Base-by-base conservation (phyloP, 2,329 filamentous ascomycete species). In the Epichloe sibirici region DNA sequence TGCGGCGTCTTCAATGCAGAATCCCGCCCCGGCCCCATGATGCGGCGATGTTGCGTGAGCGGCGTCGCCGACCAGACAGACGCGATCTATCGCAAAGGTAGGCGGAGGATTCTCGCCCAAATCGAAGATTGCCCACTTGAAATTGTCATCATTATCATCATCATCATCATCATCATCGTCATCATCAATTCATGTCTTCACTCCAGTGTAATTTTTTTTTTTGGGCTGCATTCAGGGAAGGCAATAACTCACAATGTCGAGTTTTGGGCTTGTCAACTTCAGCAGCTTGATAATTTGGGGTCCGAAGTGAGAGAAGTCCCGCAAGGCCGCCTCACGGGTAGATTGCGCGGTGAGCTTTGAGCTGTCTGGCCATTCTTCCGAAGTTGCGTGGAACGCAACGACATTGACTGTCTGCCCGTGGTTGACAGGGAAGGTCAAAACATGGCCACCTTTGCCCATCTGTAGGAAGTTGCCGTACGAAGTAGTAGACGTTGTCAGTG, bases 51-150 rank as follows among this genome's bases (percentile, higher is more conserved):
- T 50, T 13, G 53, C 53, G 34, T 55, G 51, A 4, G 53, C 53
- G 34, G 53, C 53, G 51, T 55, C 53, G 45, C 53, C 53, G 11
- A 55, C 50, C 17, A 55, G 53, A 45, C 51, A 53, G 15, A 49
- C 53, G 39, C 46, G 37, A 2, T 39, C 51, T 12, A 38, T 42
- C 1, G 43, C 38, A 13, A 49, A 50, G 4, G 49, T 47, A 6
- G 53, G 53, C 15, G 53, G 53, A 2, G 53, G 53, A 15, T 55
- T 46, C 4, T 52, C 40, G 21, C 38, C 53, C 11, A 55, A 37
- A 21, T 55, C 53, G 15, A 55, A 53, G 37, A 53, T 53, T 15
- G 50, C 53, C 51, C 53, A 53, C 51, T 55, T 37, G 12, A 43
- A 1, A 4, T 11, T 8, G 31, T 25, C 11, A 2, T 4, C 17